Evolutionary conservation across 306 rosid genomes (phyloP), one percentile per base, ranked within the genome.

Genomic region (Cicer pinnatifidum): DNA sequence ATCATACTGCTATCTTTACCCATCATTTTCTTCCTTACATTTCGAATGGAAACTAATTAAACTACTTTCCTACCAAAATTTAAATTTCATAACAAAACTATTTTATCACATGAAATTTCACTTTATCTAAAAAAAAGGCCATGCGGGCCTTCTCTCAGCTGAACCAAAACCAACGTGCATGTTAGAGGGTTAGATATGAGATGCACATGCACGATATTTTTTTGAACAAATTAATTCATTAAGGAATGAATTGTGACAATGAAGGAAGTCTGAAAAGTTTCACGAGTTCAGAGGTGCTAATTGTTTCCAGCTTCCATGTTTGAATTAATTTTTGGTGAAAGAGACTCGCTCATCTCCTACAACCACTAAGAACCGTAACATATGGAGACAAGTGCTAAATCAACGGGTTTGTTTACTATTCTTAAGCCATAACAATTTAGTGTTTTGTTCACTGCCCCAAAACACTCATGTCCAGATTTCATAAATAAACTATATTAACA

Each of bases 1-100:
- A 86, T 78, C 53, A 93, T 91, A 11, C 89, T 85, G 19, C 89
- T 84, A 8, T 91, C 97, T 82, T 63, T 87, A 75, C 86, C 75
- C 9, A 76, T 89, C 93, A 90, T 92, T 1, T 40, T 43, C 11
- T 51, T 63, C 8, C 66, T 16, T 64, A 76, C 84, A 47, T 66
- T 33, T 54, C 45, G 45, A 60, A 37, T 35, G 10, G 40, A 56
- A 73, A 56, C 33, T 23, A 2, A 23, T 23, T 28, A 3, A 28
- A 28, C 33, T 28, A 50, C 50, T 45, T 47, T 47, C 15, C n/a
- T 8, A 56, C 60, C 35, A 17, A 16, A 15, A 17, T 11, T 41
- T 50, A 37, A 75, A 41, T 57, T 62, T 40, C 19, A 75, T 13
- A 28, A 39, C 6, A 65, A 20, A 6, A 66, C 53, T 52, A 63